A percentile compares a stretch with the other conserved stretches of the same genome.
These are phyloP conservation scores for Rhazya stricta DNA, from an alignment of 257 asterid genomes.

Conservation along the genomic window DNA sequence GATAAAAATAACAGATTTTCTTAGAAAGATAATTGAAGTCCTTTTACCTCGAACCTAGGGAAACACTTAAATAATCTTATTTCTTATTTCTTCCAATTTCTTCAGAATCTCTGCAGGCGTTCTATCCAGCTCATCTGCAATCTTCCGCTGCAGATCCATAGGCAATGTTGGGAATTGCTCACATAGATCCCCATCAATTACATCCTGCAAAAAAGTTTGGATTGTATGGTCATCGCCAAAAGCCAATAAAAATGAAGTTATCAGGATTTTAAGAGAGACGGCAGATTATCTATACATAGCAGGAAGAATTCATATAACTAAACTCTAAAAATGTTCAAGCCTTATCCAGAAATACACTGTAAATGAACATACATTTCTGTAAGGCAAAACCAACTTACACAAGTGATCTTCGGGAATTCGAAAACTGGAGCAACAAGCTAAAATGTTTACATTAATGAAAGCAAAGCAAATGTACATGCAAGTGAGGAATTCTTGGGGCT, in stretches of 20 bases:
- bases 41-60: constrained; percentile 16
- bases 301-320: not conserved
- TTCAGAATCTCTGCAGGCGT: constrained; percentile 95
- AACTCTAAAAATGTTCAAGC: not conserved
- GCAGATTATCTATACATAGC: not conserved
- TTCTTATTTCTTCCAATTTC: constrained; percentile 90
- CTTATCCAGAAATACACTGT: not conserved
- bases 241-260: not conserved
- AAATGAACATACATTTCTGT: not conserved
- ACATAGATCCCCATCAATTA: constrained; percentile 92
- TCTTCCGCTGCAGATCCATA: constrained; percentile 93
- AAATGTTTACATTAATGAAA: not conserved
- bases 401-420: not conserved
- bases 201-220: constrained; percentile 56
- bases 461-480: not conserved
- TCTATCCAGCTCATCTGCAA: constrained; percentile 95
- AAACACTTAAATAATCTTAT: constrained; percentile 66
- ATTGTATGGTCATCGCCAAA: constrained; percentile 7
- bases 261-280: not conserved
- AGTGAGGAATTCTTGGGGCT: not conserved
- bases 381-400: not conserved
- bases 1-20: too few relatives aligned
- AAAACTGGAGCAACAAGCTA: not conserved
- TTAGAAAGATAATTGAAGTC: not conserved
- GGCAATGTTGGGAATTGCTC: constrained; percentile 93